Conservation (phyloP, 768 basidiomycete species). For the Amanita jacksonii region DNA sequence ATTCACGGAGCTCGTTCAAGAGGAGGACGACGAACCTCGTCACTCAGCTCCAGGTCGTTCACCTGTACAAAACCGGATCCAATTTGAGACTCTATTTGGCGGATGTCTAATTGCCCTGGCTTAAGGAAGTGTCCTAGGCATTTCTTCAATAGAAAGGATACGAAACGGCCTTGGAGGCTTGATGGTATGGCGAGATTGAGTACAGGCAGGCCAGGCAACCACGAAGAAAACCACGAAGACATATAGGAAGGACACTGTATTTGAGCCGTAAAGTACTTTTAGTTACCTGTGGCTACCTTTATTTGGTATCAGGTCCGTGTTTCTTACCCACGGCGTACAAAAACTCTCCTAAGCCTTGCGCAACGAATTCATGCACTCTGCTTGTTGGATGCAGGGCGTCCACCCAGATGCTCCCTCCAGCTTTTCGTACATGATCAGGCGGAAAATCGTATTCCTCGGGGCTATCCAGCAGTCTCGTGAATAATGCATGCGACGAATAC, state of each 20-base stretch:
- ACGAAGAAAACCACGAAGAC: slow-evolving; percentile 48
- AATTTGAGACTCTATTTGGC: slow-evolving; percentile 87
- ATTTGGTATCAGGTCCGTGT: slow-evolving; percentile 1
- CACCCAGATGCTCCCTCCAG: slow-evolving; percentile 36
- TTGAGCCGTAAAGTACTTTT: neutral
- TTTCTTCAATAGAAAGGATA: slow-evolving; percentile 82
- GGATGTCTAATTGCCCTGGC: slow-evolving; percentile 80
- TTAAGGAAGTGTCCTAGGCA: slow-evolving; percentile 79
- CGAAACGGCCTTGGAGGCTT: slow-evolving; percentile 75
- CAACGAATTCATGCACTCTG: slow-evolving; percentile 38
- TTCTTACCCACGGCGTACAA: slow-evolving; percentile 15
- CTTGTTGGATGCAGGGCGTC: slow-evolving; percentile 47
- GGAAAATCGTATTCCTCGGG: slow-evolving; percentile 31
- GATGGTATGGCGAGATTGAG: slow-evolving; percentile 61
- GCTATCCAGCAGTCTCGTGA: slow-evolving; percentile 38
- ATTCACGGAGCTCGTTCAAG: slow-evolving; percentile 10
- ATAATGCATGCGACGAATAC: slow-evolving; percentile 39
- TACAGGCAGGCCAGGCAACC: slow-evolving; percentile 55
- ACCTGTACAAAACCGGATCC: slow-evolving; percentile 87
- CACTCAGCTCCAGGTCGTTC: slow-evolving; percentile 72
- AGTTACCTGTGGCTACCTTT: slow-evolving; percentile 2
- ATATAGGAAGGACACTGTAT: slow-evolving; percentile 19
- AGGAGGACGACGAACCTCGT: slow-evolving; percentile 40
- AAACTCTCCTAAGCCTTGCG: slow-evolving; percentile 32
- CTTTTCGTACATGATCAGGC: slow-evolving; percentile 20